Conservation (phyloP, 2,329 filamentous ascomycete species). For the Fusarium phyllophilum region DNA sequence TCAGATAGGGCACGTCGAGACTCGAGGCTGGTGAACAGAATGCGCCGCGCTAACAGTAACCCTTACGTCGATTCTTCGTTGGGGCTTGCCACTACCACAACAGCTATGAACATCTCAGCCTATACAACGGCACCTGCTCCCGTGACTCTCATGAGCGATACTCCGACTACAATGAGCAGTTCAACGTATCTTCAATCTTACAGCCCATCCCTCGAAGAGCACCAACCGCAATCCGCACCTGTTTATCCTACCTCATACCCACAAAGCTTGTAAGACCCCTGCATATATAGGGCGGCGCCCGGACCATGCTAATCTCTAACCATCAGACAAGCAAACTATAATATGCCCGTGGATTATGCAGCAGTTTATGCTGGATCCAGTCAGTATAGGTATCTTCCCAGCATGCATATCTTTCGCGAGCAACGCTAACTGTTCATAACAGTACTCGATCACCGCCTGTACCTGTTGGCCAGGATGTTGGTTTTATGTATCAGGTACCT, state of each 20-base stretch:
- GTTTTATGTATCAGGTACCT: constrained; percentile 58
- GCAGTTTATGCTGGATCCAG: constrained; percentile 47
- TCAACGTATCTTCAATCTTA: constrained; percentile 62
- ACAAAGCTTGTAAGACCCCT: constrained; percentile 50
- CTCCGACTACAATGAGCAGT: constrained; percentile 55
- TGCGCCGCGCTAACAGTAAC: constrained; percentile 62
- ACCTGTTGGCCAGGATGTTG: constrained; percentile 50
- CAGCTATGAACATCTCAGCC: constrained; percentile 57
- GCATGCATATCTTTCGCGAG: constrained; percentile 3
- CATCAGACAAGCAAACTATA: constrained; percentile 51
- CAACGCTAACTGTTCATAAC: constrained; percentile 33
- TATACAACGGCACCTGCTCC: constrained; percentile 63
- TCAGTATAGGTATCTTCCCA: constrained; percentile 54
- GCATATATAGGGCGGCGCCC: constrained; percentile 41
- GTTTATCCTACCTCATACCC: constrained; percentile 49
- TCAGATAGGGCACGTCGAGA: constrained; percentile 68
- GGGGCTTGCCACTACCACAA: constrained; percentile 52
- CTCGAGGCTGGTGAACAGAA: constrained; percentile 63
- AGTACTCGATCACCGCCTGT: constrained; percentile 55
- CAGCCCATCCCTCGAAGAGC: constrained; percentile 59
- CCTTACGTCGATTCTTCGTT: constrained; percentile 55
- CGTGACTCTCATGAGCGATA: constrained; percentile 63
- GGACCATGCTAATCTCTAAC: constrained; percentile 43
- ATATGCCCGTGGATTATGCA: constrained; percentile 58
- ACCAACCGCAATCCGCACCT: constrained; percentile 49